Percentiles rank a stretch among this genome's conserved stretches.
Evolutionary conservation across 352 stramenopile genomes (phyloP).

Genomic region (Phytophthora gonapodyides): DNA sequence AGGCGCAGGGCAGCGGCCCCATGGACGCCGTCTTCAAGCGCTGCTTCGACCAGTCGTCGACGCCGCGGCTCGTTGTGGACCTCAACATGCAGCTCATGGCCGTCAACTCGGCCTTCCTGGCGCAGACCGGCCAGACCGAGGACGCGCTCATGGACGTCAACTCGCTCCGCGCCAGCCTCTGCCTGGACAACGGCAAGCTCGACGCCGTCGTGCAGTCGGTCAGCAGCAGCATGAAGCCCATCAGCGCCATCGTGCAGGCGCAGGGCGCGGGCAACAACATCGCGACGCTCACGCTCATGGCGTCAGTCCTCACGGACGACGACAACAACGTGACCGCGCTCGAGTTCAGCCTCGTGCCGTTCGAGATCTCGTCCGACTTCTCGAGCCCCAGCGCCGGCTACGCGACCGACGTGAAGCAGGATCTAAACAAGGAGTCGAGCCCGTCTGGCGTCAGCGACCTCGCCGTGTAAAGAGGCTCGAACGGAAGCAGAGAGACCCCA

Average conservation of each 20-base stretch:
- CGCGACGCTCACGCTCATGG: conserved; percentile 59
- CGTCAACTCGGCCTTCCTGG: conserved; percentile 62
- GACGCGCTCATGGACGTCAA: conserved; percentile 45
- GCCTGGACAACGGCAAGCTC: conserved; percentile 55
- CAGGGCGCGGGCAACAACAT: conserved; percentile 44
- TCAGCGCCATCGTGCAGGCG: conserved; percentile 57
- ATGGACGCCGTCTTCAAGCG: conserved; percentile 58
- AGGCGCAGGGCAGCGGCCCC: conserved; percentile 34
- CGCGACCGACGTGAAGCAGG: conserved; percentile 33
- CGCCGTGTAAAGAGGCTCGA: conserved; percentile 36
- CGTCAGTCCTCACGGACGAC: conserved; percentile 64
- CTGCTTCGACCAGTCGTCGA: conserved; percentile 73
- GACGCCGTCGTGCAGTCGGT: conserved; percentile 50
- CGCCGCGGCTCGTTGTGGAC: conserved; percentile 56
- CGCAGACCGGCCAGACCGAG: conserved; percentile 48
- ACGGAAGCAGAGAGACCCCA: not conserved
- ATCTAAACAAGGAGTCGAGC: conserved; percentile 55
- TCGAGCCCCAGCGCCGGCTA: conserved; percentile 24
- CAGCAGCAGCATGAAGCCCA: conserved; percentile 45
- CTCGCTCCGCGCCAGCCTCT: conserved; percentile 49
- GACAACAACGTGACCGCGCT: conserved; percentile 49
- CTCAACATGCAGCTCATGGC: conserved; percentile 55
- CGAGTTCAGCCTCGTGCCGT: conserved; percentile 69
- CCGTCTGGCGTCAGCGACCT: conserved; percentile 61
- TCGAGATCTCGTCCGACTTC: conserved; percentile 58